Evolutionary conservation across 2,329 filamentous ascomycete species (phyloP), one percentile per base, ranked within the genome.

Genomic region (Diaporthe sp.): DNA sequence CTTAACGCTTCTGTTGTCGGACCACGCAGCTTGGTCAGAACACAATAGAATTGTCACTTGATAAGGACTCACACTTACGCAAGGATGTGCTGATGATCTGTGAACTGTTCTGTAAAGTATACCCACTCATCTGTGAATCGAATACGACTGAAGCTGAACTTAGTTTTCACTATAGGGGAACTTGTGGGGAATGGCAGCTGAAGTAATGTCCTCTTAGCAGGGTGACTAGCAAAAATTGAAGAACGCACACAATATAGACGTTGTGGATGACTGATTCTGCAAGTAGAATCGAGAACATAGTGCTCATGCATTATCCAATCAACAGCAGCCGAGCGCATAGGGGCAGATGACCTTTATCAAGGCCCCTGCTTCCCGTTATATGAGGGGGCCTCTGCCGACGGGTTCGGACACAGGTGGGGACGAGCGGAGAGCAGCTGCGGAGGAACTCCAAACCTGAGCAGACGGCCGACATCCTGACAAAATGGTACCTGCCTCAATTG

Each of bases 331-430:
- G 44, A 8, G 17, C 44, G 19, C 8, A 49, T 7, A 44, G 44
- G 44, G 22, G 44, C 44, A 8, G 7, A 22, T 49, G 44, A 17
- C 5, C 57, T 61, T 25, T n/a, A 12, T n/a, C 51, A 25, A 42
- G 34, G 34, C 7, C n/a, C 58, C 17, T n/a, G 31, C 31, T 2
- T 61, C 13, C 39, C n/a, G 31, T 8, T 2, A 12, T 62, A 7
- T 44, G 58, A 15, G 58, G 58, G 5, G 8, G 8, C 2, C 17
- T 25, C 37, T 25, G 60, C 37, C 8, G 13, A 25, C n/a, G 60
- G 25, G 12, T 31, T 61, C 57, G 57, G 34, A 61, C 57, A 39
- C 8, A 28, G n/a, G 60, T 62, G 60, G 60, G 37, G 60, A 62
- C 60, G 2, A 28, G 58, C 60, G 37, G 15, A 28, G n/a, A 31